Conservation (phyloP, 2,329 filamentous ascomycete genomes). For the Trichoderma hamatum region DNA sequence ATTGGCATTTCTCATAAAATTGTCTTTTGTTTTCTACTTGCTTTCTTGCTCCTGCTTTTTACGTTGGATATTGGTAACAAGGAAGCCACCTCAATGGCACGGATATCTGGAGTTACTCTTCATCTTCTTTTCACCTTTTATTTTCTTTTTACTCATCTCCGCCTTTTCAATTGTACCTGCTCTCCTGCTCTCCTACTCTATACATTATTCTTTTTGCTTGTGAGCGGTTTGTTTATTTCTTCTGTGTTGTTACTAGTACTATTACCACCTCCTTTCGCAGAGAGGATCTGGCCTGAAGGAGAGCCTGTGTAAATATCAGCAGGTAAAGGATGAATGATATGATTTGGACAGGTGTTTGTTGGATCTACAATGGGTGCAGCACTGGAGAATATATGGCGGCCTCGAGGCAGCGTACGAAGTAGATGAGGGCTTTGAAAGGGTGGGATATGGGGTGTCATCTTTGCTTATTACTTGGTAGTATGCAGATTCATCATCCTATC, state of each 20-base stretch:
- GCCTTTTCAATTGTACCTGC: background rate
- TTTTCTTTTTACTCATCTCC: background rate
- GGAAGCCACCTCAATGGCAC: slow-evolving; percentile 25
- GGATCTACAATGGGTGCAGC: slow-evolving; percentile 13
- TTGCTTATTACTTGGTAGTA: background rate
- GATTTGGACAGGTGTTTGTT: slow-evolving; percentile 9
- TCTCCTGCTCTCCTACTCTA: background rate
- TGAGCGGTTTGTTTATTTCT: slow-evolving; percentile 14
- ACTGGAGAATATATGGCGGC: slow-evolving; percentile 9
- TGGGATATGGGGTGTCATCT: background rate
- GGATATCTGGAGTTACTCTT: slow-evolving; percentile 21
- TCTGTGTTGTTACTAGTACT: slow-evolving; percentile 4
- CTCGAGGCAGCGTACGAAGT: slow-evolving; percentile 20
- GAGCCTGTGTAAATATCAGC: slow-evolving; percentile 19
- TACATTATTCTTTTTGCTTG: background rate
- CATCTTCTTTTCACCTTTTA: background rate
- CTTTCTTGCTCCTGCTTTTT: background rate
- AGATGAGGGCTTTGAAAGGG: background rate
- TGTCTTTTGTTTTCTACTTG: background rate
- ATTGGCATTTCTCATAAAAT: slow-evolving; percentile 18
- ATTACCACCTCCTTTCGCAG: background rate
- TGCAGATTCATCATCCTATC: background rate
- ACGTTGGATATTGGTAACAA: slow-evolving; percentile 22
- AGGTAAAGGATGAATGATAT: background rate
- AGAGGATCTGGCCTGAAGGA: background rate